Conservation (phyloP, 2,329 filamentous ascomycete species). For the Talaromyces verruculosus region DNA sequence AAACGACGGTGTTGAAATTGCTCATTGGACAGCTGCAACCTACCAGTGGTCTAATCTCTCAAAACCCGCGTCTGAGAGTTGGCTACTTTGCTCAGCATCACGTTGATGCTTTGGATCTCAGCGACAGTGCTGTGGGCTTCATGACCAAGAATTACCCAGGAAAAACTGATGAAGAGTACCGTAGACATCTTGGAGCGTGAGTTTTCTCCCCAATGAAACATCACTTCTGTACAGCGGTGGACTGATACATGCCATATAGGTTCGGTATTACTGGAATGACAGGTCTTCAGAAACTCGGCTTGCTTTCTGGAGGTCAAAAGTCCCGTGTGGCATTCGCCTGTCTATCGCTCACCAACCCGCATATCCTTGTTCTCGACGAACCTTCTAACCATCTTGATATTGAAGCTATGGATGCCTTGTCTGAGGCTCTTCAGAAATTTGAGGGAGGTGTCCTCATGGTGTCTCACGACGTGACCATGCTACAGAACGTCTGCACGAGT, state of each 20-base stretch:
- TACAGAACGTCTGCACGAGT: slow-evolving; percentile 91
- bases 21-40: slow-evolving; percentile 82
- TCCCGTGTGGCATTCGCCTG: slow-evolving; percentile 98
- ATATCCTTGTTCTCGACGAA: slow-evolving; percentile 97
- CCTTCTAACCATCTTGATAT: slow-evolving; percentile 99
- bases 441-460: slow-evolving; percentile 97
- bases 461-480: slow-evolving; percentile 97
- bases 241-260: slow-evolving; percentile 25
- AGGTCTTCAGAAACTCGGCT: slow-evolving; percentile 90
- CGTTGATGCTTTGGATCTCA: slow-evolving; percentile 91
- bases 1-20: slow-evolving; percentile 97
- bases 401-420: slow-evolving; percentile 95
- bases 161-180: slow-evolving; percentile 93
- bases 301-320: slow-evolving; percentile 96
- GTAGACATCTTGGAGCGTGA: slow-evolving; percentile 86
- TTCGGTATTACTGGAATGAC: slow-evolving; percentile 87
- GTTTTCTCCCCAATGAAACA: slow-evolving; percentile 31
- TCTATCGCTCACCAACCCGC: slow-evolving; percentile 85
- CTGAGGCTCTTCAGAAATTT: slow-evolving; percentile 79
- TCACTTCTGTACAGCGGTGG: not conserved
- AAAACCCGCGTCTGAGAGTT: slow-evolving; percentile 82
- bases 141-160: slow-evolving; percentile 93
- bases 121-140: slow-evolving; percentile 85
- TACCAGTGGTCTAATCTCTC: slow-evolving; percentile 76
- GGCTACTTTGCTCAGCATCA: slow-evolving; percentile 99